phyloP scores from a whole-genome alignment of 2,329 filamentous ascomycete species.

The Aspergillus brunneoviolaceus region DNA sequence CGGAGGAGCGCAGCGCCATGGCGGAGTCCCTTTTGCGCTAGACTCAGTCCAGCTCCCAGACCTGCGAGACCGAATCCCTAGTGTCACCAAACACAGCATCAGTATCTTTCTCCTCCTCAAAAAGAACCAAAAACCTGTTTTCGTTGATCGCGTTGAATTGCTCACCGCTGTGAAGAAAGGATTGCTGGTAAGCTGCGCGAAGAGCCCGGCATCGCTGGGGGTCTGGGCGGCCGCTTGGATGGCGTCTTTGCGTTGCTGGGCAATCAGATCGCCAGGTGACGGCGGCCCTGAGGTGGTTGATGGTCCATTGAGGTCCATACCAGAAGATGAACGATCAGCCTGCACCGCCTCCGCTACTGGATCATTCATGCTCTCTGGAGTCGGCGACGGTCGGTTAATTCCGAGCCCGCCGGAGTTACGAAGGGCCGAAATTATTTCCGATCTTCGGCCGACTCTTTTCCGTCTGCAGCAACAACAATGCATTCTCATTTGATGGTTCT shows the following conservation, averaged over 20 bases:
- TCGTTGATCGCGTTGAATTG: background rate
- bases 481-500: too few relatives aligned
- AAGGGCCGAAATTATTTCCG: constrained; percentile 26
- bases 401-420: constrained; percentile 29
- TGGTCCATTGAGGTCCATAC: constrained; percentile 41
- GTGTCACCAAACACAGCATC: background rate
- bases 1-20: constrained; percentile 72
- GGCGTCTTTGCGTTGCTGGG: constrained; percentile 36
- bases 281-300: constrained; percentile 28
- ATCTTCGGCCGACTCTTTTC: background rate
- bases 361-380: background rate
- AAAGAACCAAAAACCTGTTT: background rate
- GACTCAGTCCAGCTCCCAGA: constrained; percentile 75
- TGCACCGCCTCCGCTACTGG: constrained; percentile 1
- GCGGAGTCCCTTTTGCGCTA: constrained; percentile 75
- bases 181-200: constrained; percentile 48
- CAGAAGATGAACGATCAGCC: constrained; percentile 19
- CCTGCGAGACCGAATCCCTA: constrained; percentile 86
- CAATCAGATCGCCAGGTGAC: constrained; percentile 37
- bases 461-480: too few relatives aligned
- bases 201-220: constrained; percentile 40
- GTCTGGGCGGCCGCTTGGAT: constrained; percentile 28
- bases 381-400: background rate
- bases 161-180: constrained; percentile 53
- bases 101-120: background rate